These are phyloP conservation scores for Herpetospermum pedunculosum DNA, from an alignment of 306 rosid species.

Conservation along the genomic window DNA sequence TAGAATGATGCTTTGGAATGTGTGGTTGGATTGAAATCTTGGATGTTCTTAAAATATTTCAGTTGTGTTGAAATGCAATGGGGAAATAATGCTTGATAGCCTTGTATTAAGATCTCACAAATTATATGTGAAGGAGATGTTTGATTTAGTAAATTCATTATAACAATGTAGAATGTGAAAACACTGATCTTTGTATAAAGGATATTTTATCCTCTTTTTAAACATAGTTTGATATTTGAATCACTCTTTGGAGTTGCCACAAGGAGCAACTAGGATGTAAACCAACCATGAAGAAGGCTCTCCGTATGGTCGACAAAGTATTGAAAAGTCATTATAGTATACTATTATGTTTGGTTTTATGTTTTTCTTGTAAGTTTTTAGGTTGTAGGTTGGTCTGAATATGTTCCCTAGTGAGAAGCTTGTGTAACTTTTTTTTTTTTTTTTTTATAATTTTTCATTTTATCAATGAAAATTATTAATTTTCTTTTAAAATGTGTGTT, in stretches of 20 bases:
- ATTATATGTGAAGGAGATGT: neutral
- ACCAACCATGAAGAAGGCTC: too few species aligned
- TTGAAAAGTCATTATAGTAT: too few species aligned
- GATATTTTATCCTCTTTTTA: neutral
- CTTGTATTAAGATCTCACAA: neutral
- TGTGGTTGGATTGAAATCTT: neutral
- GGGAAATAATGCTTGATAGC: neutral
- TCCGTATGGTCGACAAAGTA: too few species aligned
- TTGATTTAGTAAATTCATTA: neutral
- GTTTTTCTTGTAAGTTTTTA: neutral
- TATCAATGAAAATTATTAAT: neutral
- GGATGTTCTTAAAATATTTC: neutral
- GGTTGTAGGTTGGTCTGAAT: neutral
- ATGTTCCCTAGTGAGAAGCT: neutral
- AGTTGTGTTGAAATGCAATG: too few species aligned
- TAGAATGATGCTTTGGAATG: neutral
- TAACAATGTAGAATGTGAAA: neutral
- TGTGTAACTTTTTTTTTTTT: neutral
- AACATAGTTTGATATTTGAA: too few species aligned
- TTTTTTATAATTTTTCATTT: neutral
- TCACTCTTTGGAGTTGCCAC: too few species aligned
- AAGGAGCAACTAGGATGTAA: neutral
- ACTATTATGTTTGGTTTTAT: neutral
- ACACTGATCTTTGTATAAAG: too few species aligned
- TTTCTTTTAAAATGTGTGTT: neutral